Base-by-base conservation (phyloP, 169 alveolate species). In the Eimeria falciformis region DNA sequence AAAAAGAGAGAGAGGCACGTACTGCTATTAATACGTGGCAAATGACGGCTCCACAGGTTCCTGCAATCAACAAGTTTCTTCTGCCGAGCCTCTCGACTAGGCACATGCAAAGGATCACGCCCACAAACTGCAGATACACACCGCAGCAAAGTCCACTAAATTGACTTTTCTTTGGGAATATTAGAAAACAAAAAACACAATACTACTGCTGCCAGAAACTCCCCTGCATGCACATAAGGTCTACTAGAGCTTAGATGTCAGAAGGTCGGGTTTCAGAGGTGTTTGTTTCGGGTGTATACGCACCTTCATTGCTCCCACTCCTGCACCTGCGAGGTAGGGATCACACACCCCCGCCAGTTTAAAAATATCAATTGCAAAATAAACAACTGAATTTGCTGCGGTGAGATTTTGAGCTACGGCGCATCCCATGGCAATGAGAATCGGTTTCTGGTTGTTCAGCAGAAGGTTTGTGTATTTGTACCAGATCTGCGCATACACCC, bases 341-440 rank as follows among this genome's bases (percentile, higher is more conserved):
- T 73, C 50, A 6, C 68, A 33, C 1, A 88, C 53, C 14, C 93
- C 88, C 25, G 89, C 93, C 53, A 88, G 55, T 17, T 40, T 66
- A 68, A 88, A 88, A 4, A 88, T 55, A 33, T 88, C 93, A 6
- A 55, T 45, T 6, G 88, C 46, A 66, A 65, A 88, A 21, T 88
- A 88, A 6, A 88, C 27, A 5, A 88, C 88, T 25, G 85, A 46
- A 53, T 88, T 88, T 50, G 93, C 93, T 6, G 89, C 93, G 6
- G 93, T 88, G 27, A 88, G n/a, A 71, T 88, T 88, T 21, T 88
- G 93, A n/a, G 86, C 71, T 6, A 88, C 78, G 21, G 93, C 93
- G 83, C 93, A 88, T 45, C 93, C 93, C n/a, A 88, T 68, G 7
- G 93, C 93, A 21, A 73, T 46, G 47, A 69, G 21, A 21, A 88